These are phyloP conservation scores for Macadamia tetraphylla DNA, from an alignment of 164 flowering plant species.

Conservation along the genomic window DNA sequence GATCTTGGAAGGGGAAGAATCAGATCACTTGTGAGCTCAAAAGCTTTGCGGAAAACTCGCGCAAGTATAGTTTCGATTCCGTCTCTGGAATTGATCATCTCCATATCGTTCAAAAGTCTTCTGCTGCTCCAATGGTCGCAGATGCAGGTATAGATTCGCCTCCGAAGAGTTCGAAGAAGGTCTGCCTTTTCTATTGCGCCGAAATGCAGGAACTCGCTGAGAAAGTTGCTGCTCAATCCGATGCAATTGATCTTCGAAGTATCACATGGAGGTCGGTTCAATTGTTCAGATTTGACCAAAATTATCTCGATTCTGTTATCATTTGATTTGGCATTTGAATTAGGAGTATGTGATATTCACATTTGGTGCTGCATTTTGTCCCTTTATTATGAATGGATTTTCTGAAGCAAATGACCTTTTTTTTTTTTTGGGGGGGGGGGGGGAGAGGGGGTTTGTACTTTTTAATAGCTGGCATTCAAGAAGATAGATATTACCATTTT, in stretches of 20 bases:
- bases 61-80: conserved; percentile 14
- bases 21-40: conserved; percentile 11
- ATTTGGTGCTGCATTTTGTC: neutral
- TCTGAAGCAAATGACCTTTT: too few species aligned
- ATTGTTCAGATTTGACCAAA: neutral
- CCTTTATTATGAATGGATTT: too few species aligned
- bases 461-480: neutral
- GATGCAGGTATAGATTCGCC: conserved; percentile 20
- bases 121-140: conserved; percentile 9
- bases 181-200: conserved; percentile 72
- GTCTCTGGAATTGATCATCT: conserved; percentile 7
- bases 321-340: neutral
- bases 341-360: neutral
- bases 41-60: conserved; percentile 12
- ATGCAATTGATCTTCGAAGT: conserved; percentile 69
- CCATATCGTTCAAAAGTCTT: conserved; percentile 4
- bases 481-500: neutral
- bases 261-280: conserved; percentile 67
- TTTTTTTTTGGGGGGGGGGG: too few species aligned
- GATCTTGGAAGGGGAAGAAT: neutral
- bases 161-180: conserved; percentile 40
- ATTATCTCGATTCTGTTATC: neutral
- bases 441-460: neutral
- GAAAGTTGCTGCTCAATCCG: conserved; percentile 68
- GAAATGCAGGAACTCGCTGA: conserved; percentile 76